Percentiles rank a stretch among this genome's conserved stretches.
Evolutionary conservation across 1,139 yeast genomes (phyloP).

Genomic region (Geotrichum macrosporum): DNA sequence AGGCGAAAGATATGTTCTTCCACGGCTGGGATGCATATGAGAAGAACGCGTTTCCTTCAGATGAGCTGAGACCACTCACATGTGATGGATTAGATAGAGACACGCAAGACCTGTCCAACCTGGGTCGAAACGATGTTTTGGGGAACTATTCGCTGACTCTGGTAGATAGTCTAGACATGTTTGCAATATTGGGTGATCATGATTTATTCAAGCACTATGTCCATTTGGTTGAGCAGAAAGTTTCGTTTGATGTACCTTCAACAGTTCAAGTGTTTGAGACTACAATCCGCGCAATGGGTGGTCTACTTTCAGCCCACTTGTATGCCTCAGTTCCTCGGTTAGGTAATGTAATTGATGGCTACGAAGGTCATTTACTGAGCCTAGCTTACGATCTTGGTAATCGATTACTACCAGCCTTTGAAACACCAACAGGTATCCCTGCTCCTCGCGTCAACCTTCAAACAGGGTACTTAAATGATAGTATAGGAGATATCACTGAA

Average conservation of each 20-base stretch:
- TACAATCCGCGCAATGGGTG: slow-evolving; percentile 74
- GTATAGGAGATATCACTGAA: slow-evolving; percentile 43
- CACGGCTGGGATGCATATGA: slow-evolving; percentile 80
- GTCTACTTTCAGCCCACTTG: slow-evolving; percentile 71
- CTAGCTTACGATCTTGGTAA: slow-evolving; percentile 72
- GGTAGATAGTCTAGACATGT: slow-evolving; percentile 73
- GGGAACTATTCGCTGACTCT: slow-evolving; percentile 79
- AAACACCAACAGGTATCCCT: slow-evolving; percentile 59
- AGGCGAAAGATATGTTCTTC: slow-evolving; percentile 46
- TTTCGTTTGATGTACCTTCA: slow-evolving; percentile 57
- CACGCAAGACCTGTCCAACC: slow-evolving; percentile 48
- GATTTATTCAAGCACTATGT: slow-evolving; percentile 51
- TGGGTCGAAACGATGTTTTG: slow-evolving; percentile 71
- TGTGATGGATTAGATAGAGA: slow-evolving; percentile 71
- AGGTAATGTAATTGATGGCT: slow-evolving; percentile 45
- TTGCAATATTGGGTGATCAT: slow-evolving; percentile 66
- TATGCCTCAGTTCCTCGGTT: slow-evolving; percentile 57
- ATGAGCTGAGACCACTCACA: slow-evolving; percentile 71
- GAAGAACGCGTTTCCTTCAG: slow-evolving; percentile 70
- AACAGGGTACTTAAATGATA: slow-evolving; percentile 45
- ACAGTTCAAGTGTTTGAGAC: slow-evolving; percentile 84
- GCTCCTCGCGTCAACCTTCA: slow-evolving; percentile 65
- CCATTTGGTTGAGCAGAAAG: slow-evolving; percentile 42
- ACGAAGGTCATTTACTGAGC: slow-evolving; percentile 64
- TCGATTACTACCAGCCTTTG: slow-evolving; percentile 62